Base-by-base conservation (phyloP, 495 filamentous ascomycete species). In the Pseudomonodictys pantanalensis region DNA sequence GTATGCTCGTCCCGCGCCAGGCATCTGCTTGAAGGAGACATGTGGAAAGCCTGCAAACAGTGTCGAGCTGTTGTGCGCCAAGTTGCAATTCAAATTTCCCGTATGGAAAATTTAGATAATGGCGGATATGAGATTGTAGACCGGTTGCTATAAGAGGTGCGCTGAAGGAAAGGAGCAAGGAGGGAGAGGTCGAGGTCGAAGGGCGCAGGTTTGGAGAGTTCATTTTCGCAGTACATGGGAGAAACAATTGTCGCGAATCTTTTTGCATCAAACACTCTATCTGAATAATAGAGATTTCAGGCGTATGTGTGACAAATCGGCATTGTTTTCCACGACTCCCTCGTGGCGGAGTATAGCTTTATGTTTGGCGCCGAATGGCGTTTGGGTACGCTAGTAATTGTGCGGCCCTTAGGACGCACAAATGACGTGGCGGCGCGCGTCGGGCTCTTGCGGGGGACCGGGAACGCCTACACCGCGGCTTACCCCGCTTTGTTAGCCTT, bases 1-100 rank as follows among this genome's bases (percentile, higher is more conserved):
- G n/a, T 49, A 29, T 49, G 46, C 46, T 26, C 46, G 24, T 7
- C 2, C 20, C 22, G 46, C 26, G 46, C 6, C 26, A 49, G 6
- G 8, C 46, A 49, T 49, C 32, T 49, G 15, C 46, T 49, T 49
- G 46, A 46, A 8, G 43, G 46, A 49, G 46, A 49, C 26, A 30
- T 12, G 46, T 49, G 46, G 46, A 49, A n/a, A 49, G 32, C 28
- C 26, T 49, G 46, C 26, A 49, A 5, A 30, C 46, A 49, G 32
- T 49, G 46, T 18, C 46, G 46, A 26, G 26, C 46, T 30, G 7
- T 49, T 49, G 24, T 49, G 22, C 24, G 46, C 46, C 2, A 49
- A 7, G 46, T 49, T 49, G 24, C 46, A 29, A 49, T 49, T 18
- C 46, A 49, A 17, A 23, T 49, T 49, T 7, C 46, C 2, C 2